These are phyloP conservation scores for Syzygium jambos DNA, from an alignment of 345 rosid genomes.

Conservation along the genomic window DNA sequence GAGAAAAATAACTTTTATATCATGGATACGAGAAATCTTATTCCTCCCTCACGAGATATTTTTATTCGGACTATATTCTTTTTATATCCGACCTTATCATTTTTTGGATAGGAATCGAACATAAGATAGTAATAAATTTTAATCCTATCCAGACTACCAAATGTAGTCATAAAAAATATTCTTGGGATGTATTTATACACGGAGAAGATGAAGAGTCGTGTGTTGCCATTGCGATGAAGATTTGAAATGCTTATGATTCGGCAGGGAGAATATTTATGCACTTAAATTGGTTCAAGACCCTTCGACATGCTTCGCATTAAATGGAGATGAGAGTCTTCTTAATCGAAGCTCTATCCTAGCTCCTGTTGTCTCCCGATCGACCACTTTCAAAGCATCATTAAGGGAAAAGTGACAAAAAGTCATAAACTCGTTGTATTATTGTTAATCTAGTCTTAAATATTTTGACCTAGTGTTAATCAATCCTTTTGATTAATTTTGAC, in stretches of 20 bases:
- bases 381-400: neutral
- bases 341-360: neutral
- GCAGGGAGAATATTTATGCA: too few relatives aligned
- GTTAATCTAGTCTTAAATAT: too few relatives aligned
- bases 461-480: too few relatives aligned
- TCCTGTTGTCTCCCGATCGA: neutral
- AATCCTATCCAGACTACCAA: neutral
- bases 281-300: too few relatives aligned
- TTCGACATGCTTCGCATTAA: neutral
- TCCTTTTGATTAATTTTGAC: too few relatives aligned
- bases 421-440: too few relatives aligned
- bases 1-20: neutral
- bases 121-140: accelerated
- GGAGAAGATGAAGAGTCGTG: neutral
- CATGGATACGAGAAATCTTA: neutral
- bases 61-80: neutral
- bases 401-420: too few relatives aligned
- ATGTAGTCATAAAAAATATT: neutral
- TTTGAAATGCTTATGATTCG: too few relatives aligned
- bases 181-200: neutral
- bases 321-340: neutral
- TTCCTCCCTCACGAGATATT: neutral
- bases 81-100: neutral
- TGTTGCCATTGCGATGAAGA: too few relatives aligned
- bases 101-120: neutral